Evolutionary conservation across 2,329 filamentous ascomycete species (phyloP).

Genomic region (Aspergillus thermomutatus): DNA sequence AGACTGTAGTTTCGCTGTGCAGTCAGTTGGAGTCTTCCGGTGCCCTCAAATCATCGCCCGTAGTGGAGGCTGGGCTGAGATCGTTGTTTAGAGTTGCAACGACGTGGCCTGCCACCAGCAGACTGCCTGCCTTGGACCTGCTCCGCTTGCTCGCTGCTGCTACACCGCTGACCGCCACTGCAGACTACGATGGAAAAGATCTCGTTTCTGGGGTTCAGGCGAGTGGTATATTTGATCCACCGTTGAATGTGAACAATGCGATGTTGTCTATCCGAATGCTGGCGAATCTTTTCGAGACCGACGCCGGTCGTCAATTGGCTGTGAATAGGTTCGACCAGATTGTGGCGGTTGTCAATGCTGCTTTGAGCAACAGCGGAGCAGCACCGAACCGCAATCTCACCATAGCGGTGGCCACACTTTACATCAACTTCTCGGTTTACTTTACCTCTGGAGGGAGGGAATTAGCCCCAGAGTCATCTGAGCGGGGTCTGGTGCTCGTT

Average conservation of each 20-base stretch:
- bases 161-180: constrained; percentile 62
- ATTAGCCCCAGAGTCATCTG: constrained; percentile 40
- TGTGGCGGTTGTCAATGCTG: constrained; percentile 60
- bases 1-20: constrained; percentile 59
- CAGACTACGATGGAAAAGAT: constrained; percentile 52
- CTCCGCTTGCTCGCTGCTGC: constrained; percentile 76
- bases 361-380: constrained; percentile 52
- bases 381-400: constrained; percentile 72
- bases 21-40: constrained; percentile 56
- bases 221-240: constrained; percentile 57
- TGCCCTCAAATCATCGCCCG: constrained; percentile 43
- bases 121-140: constrained; percentile 81
- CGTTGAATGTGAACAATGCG: constrained; percentile 70
- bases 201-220: constrained; percentile 60
- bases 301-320: constrained; percentile 65
- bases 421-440: constrained; percentile 81
- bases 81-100: constrained; percentile 70
- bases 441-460: constrained; percentile 50
- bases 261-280: constrained; percentile 84
- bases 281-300: constrained; percentile 77
- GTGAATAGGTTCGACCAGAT: constrained; percentile 59
- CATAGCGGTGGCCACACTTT: constrained; percentile 75
- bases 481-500: constrained; percentile 54
- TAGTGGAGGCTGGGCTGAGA: constrained; percentile 54
- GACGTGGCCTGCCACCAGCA: constrained; percentile 74